phyloP scores from a whole-genome alignment of 192 early-diverging fungal genomes.

The Obelidium mucronatum region DNA sequence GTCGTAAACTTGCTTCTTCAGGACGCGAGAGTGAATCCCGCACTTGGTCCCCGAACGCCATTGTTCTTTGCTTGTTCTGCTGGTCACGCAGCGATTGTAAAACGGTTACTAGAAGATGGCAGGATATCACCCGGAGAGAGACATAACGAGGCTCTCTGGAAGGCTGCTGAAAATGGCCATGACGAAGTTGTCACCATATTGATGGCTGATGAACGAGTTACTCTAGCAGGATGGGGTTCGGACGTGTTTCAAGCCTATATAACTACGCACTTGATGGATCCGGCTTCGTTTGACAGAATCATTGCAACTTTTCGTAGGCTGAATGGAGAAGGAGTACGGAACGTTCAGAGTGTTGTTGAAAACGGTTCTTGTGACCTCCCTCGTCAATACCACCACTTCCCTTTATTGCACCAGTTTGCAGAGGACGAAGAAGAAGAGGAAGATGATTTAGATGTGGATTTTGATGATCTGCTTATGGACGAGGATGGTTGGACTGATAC shows the following conservation, averaged over 20 bases:
- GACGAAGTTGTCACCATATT: slow-evolving; percentile 26
- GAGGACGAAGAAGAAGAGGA: no score
- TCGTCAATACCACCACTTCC: no score
- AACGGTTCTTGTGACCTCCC: no score
- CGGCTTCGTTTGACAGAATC: no score
- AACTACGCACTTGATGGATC: no score
- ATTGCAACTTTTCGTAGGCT: no score
- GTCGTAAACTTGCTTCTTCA: slow-evolving; percentile 11
- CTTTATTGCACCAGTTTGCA: no score
- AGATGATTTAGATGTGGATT: no score
- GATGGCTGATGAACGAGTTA: slow-evolving; percentile 21
- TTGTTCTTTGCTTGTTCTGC: slow-evolving; percentile 5
- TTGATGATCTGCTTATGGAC: no score
- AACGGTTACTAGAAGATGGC: slow-evolving; percentile 19
- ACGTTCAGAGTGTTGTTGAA: no score
- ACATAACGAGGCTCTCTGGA: slow-evolving; percentile 13
- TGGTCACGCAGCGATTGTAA: slow-evolving; percentile 30
- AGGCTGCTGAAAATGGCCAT: slow-evolving; percentile 25
- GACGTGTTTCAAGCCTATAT: not conserved
- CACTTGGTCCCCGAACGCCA: not conserved
- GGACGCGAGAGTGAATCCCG: not conserved
- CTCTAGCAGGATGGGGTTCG: not conserved
- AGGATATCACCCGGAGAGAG: slow-evolving; percentile 9
- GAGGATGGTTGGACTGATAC: no score
- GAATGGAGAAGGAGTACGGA: no score